phyloP scores from a whole-genome alignment of 805 yeast species.

The Monosporozyma servazzii region DNA sequence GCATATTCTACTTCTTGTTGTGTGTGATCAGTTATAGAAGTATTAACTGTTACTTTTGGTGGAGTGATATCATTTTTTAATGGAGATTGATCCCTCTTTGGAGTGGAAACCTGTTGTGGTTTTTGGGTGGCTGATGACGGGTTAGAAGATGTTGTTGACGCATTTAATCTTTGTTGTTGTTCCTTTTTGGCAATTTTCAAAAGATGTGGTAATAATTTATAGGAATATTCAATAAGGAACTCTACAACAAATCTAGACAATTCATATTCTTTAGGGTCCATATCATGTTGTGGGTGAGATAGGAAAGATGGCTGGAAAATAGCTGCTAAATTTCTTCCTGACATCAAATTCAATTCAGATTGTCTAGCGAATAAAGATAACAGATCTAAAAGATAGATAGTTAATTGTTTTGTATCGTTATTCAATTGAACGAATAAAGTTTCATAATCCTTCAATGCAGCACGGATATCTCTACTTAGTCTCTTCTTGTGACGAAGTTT shows the following conservation, averaged over 20 bases:
- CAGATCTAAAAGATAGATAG: slow-evolving; percentile 80
- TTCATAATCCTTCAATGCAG: slow-evolving; percentile 66
- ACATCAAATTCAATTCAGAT: slow-evolving; percentile 75
- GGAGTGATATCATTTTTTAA: not conserved
- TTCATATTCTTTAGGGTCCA: slow-evolving; percentile 87
- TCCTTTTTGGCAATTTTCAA: slow-evolving; percentile 28
- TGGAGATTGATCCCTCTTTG: not conserved
- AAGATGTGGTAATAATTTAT: slow-evolving; percentile 57
- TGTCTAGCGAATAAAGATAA: slow-evolving; percentile 77
- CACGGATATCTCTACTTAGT: slow-evolving; percentile 53
- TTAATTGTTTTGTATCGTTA: slow-evolving; percentile 64
- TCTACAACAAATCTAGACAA: slow-evolving; percentile 79
- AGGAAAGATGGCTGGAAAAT: slow-evolving; percentile 94
- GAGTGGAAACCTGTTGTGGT: not conserved
- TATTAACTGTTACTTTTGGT: not conserved
- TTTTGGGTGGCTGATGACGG: not conserved
- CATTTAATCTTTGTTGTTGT: slow-evolving; percentile 7
- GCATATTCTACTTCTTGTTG: not conserved
- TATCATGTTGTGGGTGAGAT: slow-evolving; percentile 86
- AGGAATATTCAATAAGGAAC: slow-evolving; percentile 79
- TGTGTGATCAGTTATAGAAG: not conserved
- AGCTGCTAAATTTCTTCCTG: slow-evolving; percentile 87
- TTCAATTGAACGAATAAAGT: slow-evolving; percentile 61
- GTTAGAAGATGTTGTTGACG: not conserved
- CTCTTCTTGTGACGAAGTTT: slow-evolving; percentile 40